Conservation (phyloP, 2,329 filamentous ascomycete species). For the Aspergillus terreus region DNA sequence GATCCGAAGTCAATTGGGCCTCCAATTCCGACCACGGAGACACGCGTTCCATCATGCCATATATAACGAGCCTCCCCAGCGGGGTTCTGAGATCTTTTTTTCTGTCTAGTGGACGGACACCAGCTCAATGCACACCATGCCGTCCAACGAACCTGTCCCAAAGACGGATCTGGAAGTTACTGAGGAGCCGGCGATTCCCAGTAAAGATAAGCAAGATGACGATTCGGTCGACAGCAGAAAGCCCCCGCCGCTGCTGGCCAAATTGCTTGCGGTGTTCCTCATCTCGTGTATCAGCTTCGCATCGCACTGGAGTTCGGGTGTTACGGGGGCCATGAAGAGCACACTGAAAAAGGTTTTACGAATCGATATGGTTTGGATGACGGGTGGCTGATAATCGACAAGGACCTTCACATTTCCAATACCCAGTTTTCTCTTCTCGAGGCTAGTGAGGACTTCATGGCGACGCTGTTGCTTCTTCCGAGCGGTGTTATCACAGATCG, state of each 20-base stretch:
- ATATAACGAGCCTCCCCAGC: too few relatives aligned
- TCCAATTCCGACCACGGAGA: too few relatives aligned
- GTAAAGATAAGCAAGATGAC: too few relatives aligned
- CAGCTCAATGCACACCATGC: background rate
- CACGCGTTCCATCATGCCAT: too few relatives aligned
- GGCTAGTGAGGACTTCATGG: constrained; percentile 61
- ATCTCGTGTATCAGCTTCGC: constrained; percentile 54
- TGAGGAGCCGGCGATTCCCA: background rate
- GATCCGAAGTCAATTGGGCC: background rate
- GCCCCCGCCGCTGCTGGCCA: constrained; percentile 25
- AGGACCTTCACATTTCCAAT: constrained; percentile 57
- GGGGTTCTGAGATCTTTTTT: too few relatives aligned
- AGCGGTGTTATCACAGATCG: constrained; percentile 57
- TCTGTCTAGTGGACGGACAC: too few relatives aligned
- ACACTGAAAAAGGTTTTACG: constrained; percentile 53
- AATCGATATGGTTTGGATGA: too few relatives aligned
- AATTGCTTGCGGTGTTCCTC: constrained; percentile 44
- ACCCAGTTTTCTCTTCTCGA: constrained; percentile 57
- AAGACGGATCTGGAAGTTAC: background rate
- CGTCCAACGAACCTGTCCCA: background rate
- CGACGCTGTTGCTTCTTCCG: constrained; percentile 52
- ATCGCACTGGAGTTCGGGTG: constrained; percentile 57
- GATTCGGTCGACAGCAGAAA: constrained; percentile 10
- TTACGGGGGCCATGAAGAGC: constrained; percentile 59
- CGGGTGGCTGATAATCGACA: too few relatives aligned